These are phyloP conservation scores for Boeremia lycopersici DNA, from an alignment of 2,329 filamentous ascomycete genomes.

Conservation along the genomic window DNA sequence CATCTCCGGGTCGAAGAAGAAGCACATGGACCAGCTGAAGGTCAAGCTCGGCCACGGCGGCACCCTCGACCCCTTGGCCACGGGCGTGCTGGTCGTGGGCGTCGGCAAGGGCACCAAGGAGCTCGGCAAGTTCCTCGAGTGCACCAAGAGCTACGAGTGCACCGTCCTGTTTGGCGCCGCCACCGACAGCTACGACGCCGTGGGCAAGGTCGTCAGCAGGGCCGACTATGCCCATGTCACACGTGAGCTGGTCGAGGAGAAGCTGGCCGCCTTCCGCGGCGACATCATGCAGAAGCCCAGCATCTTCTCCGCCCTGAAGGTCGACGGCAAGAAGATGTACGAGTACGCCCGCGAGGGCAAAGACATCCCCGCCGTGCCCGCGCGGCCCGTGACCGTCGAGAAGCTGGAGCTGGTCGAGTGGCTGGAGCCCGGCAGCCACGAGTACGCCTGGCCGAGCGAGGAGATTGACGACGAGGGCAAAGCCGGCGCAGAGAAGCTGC, in stretches of 20 bases:
- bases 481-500: slow-evolving; percentile 72
- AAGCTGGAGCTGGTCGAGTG: slow-evolving; percentile 85
- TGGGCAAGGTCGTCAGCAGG: slow-evolving; percentile 80
- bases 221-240: slow-evolving; percentile 83
- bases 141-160: slow-evolving; percentile 93
- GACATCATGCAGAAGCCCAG: slow-evolving; percentile 89
- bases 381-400: slow-evolving; percentile 76
- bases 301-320: slow-evolving; percentile 89
- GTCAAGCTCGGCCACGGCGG: slow-evolving; percentile 97
- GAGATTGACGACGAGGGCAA: slow-evolving; percentile 79
- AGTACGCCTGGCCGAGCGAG: slow-evolving; percentile 77
- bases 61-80: slow-evolving; percentile 91
- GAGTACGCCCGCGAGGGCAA: slow-evolving; percentile 93
- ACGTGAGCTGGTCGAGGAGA: slow-evolving; percentile 75
- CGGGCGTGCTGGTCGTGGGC: slow-evolving; percentile 88
- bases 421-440: slow-evolving; percentile 78
- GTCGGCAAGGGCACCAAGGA: slow-evolving; percentile 87
- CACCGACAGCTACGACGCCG: slow-evolving; percentile 89
- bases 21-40: slow-evolving; percentile 59
- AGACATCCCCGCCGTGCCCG: slow-evolving; percentile 84
- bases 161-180: slow-evolving; percentile 88
- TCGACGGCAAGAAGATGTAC: slow-evolving; percentile 92
- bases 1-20: slow-evolving; percentile 60
- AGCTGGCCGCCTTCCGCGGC: slow-evolving; percentile 75
- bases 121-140: slow-evolving; percentile 77